Percentiles rank a stretch among this genome's conserved stretches.
These are phyloP conservation scores for Maudiozyma bulderi DNA, from an alignment of 805 yeast genomes.

Conservation along the genomic window DNA sequence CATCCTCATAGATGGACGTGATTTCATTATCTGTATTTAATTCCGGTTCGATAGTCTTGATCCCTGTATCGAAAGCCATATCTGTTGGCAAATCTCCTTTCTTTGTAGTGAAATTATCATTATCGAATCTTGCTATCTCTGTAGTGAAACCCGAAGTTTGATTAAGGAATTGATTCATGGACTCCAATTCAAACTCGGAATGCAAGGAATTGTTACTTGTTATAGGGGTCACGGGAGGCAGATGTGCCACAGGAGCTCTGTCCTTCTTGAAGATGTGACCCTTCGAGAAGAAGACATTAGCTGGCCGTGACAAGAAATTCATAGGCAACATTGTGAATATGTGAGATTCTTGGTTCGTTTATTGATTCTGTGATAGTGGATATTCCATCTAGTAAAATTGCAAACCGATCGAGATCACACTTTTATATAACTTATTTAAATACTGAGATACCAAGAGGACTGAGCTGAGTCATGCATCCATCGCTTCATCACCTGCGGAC, in stretches of 20 bases:
- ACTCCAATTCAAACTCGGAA: not conserved
- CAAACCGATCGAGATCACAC: no score
- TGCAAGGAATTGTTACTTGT: not conserved
- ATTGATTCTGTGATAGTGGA: no score
- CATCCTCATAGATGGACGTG: constrained; percentile 5
- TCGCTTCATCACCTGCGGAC: no score
- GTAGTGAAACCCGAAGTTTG: not conserved
- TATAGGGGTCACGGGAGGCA: not conserved
- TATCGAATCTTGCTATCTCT: not conserved
- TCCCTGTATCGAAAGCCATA: not conserved
- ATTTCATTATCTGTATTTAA: not conserved
- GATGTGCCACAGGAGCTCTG: not conserved
- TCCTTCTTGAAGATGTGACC: not conserved
- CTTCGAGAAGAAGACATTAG: not conserved
- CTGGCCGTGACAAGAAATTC: constrained; percentile 2
- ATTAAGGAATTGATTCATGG: not conserved
- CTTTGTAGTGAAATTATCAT: not conserved
- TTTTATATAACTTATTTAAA: no score
- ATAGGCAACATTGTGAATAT: constrained; percentile 1
- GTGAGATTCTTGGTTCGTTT: no score
- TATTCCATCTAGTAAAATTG: no score
- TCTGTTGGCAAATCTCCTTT: not conserved
- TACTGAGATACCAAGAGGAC: no score
- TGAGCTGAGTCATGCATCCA: no score
- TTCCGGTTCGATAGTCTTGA: not conserved